These are phyloP conservation scores for Castanea mollissima DNA, from an alignment of 306 rosid species.

Conservation along the genomic window DNA sequence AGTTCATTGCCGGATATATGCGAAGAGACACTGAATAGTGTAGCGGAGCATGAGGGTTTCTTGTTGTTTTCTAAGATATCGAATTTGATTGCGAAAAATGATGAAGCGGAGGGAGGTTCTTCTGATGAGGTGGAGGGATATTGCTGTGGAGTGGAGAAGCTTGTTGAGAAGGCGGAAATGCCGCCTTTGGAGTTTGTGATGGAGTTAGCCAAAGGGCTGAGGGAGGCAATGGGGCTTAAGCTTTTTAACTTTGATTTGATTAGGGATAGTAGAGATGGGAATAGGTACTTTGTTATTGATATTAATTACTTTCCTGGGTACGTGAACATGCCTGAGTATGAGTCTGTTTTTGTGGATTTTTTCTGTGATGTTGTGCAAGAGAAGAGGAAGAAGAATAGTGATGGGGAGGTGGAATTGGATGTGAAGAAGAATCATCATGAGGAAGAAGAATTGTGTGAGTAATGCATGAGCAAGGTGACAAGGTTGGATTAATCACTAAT, in stretches of 20 bases:
- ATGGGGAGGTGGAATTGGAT: neutral
- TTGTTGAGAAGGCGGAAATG: constrained; percentile 36
- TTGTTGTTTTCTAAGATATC: constrained; percentile 53
- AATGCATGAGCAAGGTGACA: neutral
- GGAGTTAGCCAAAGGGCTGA: constrained; percentile 40
- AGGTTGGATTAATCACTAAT: no score
- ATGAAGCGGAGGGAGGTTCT: neutral
- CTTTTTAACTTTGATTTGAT: constrained; percentile 70
- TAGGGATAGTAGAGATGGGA: constrained; percentile 30
- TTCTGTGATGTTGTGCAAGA: constrained; percentile 30
- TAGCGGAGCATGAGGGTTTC: constrained; percentile 19
- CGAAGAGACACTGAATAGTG: constrained; percentile 11
- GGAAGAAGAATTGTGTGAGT: neutral
- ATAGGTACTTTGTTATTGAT: constrained; percentile 56
- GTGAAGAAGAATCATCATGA: neutral
- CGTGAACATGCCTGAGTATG: constrained; percentile 54
- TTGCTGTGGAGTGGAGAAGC: constrained; percentile 10
- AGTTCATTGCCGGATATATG: constrained; percentile 47
- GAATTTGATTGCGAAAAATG: constrained; percentile 10
- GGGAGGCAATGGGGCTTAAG: constrained; percentile 44
- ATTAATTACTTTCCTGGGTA: constrained; percentile 79
- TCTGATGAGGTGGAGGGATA: no score
- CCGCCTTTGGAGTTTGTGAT: constrained; percentile 36
- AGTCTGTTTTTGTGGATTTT: constrained; percentile 43
- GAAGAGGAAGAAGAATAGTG: neutral